Evolutionary conservation across 2,329 filamentous ascomycete species (phyloP).

Genomic region (Cladophialophora psammophila): DNA sequence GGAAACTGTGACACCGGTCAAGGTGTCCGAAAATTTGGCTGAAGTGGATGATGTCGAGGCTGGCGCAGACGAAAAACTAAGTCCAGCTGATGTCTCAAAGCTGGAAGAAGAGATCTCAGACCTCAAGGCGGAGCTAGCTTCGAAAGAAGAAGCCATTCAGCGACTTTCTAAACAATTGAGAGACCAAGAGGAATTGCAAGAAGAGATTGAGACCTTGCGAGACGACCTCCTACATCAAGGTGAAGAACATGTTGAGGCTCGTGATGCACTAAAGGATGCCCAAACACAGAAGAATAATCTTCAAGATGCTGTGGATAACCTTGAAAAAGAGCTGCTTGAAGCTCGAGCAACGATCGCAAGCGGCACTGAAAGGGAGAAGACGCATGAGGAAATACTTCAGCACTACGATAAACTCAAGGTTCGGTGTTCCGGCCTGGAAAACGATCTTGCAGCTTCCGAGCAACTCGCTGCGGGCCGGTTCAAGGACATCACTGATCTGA

Average conservation of each 20-base stretch:
- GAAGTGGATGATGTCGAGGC: conserved; percentile 27
- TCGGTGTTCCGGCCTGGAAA: conserved; percentile 74
- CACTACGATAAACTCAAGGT: conserved; percentile 69
- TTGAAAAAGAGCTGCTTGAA: conserved; percentile 74
- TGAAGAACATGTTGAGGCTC: conserved; percentile 82
- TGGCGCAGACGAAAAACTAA: conserved; percentile 3
- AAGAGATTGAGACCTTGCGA: conserved; percentile 84
- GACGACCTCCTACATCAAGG: conserved; percentile 82
- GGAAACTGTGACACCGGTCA: conserved; percentile 48
- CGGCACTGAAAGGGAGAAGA: conserved; percentile 51
- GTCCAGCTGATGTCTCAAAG: conserved; percentile 39
- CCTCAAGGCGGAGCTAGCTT: conserved; percentile 44
- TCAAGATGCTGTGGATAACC: conserved; percentile 67
- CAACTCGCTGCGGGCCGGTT: conserved; percentile 86
- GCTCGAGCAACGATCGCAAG: conserved; percentile 58
- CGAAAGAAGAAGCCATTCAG: conserved; percentile 77
- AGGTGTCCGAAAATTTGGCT: conserved; percentile 42
- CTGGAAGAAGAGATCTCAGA: conserved; percentile 42
- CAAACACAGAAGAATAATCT: conserved; percentile 72
- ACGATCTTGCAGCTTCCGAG: conserved; percentile 84
- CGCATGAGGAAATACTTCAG: conserved; percentile 57
- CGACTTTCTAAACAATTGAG: conserved; percentile 73
- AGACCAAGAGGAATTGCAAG: conserved; percentile 77
- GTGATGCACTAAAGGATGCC: conserved; percentile 75
- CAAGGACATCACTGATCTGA: conserved; percentile 83